Base-by-base conservation (phyloP, 768 basidiomycete species). In the Collybiopsis confluens region DNA sequence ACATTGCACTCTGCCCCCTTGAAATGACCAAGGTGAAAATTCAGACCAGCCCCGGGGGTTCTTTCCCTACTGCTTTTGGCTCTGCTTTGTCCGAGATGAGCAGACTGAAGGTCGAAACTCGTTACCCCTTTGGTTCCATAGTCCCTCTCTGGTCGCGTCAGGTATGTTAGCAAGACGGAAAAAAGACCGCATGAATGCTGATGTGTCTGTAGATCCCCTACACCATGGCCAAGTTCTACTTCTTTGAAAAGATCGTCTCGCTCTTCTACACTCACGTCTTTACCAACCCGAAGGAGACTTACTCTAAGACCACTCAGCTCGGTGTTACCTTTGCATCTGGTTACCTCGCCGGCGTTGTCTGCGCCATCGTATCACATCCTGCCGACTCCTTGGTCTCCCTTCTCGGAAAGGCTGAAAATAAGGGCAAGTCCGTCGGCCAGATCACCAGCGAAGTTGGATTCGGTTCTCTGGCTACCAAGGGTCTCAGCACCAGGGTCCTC, bases 211-310 rank as follows among this genome's bases (percentile, higher is more conserved):
- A 96, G 88, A 93, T 96, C 64, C 94, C 94, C 51, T 97, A 97
- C 80, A 97, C 94, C 64, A 95, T 97, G 93, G 93, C 93, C 78
- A 97, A 97, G 75, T 97, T 97, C 83, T 92, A 83, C 83, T 92
- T 91, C 82, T 95, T 86, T 70, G 92, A 94, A 70, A 85, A 86
- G 78, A 88, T 89, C 62, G 90, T 88, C 68, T 78, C 84, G 64
- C 68, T 89, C 62, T 94, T 95, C 78, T 92, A 92, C 73, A 91
- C 88, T 59, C 82, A 89, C 66, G 88, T 92, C 70, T 87, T 94
- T 74, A 80, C 86, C 40, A 73, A 77, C 55, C 87, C 89, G 62
- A 92, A 91, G 71, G 82, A 87, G 10, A 75, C 80, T 13, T 91
- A 92, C 70, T 70, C 81, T 73, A 86, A 92, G 76, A 69, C 80